These are phyloP conservation scores for Cornus controversa DNA, from an alignment of 148 eudicot species.

Conservation along the genomic window DNA sequence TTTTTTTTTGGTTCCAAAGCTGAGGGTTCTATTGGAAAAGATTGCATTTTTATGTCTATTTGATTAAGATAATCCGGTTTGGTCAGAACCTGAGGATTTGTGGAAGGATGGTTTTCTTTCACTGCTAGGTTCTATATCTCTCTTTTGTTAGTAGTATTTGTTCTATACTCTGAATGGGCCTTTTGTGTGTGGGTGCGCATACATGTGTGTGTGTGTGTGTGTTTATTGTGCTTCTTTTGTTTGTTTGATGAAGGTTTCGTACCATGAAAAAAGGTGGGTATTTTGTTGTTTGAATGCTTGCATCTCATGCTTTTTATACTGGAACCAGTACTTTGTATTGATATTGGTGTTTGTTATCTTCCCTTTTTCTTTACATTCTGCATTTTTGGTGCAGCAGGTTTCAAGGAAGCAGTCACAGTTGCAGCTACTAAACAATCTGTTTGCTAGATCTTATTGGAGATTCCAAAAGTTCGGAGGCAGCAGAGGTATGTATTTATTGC, in stretches of 20 bases:
- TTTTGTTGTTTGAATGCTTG: neutral
- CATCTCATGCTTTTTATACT: neutral
- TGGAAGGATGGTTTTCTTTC: neutral
- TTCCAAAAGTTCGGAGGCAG: conserved; percentile 33
- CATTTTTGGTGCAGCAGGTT: conserved; percentile 32
- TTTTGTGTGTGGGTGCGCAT: too few species aligned
- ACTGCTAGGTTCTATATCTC: neutral
- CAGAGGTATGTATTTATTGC: conserved; percentile 36
- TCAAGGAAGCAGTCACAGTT: conserved; percentile 46
- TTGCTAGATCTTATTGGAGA: conserved; percentile 33
- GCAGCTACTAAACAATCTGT: conserved; percentile 36
- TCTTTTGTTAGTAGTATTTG: neutral
- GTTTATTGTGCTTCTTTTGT: neutral
- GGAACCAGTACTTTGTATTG: neutral
- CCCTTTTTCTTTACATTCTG: neutral
- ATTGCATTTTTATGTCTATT: neutral
- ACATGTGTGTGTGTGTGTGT: neutral
- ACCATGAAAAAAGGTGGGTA: neutral
- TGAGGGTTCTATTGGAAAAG: neutral
- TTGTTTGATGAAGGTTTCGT: neutral
- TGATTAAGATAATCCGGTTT: neutral
- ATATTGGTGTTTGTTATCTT: neutral
- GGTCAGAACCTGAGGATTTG: neutral
- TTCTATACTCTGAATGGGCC: neutral
- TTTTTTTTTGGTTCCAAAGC: neutral